Evolutionary conservation across 768 basidiomycete genomes (phyloP).

Genomic region (Pisolithus microcarpus): DNA sequence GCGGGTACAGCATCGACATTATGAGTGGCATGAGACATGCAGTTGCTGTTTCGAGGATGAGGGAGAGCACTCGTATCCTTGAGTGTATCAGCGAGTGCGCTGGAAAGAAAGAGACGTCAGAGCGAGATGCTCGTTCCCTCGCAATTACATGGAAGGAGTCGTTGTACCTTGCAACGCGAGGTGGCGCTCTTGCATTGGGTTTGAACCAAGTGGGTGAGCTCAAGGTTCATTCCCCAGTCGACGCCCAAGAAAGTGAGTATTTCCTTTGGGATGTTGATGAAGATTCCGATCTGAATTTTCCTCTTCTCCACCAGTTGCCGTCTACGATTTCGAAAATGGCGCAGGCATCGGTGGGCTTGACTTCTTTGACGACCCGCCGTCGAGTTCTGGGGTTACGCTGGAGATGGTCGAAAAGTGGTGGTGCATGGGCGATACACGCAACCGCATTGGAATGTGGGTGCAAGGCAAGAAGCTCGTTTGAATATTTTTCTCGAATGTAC

Average conservation of each 20-base stretch:
- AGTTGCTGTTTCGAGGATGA: conserved; percentile 62
- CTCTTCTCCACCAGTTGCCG: conserved; percentile 29
- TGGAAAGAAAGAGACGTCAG: neutral
- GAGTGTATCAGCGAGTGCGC: neutral
- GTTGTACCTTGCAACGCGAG: conserved; percentile 73
- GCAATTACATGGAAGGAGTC: conserved; percentile 77
- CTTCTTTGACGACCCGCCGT: conserved; percentile 45
- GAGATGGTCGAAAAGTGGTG: conserved; percentile 86
- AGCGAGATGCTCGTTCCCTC: conserved; percentile 17
- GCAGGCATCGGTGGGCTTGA: conserved; percentile 60
- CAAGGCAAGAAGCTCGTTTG: conserved; percentile 42
- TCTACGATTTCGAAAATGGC: conserved; percentile 36
- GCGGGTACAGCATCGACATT: conserved; percentile 76
- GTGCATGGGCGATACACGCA: conserved; percentile 69
- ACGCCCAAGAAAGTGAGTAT: conserved; percentile 66
- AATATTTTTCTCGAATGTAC: neutral
- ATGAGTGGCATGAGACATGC: conserved; percentile 77
- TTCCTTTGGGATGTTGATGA: neutral
- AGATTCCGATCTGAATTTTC: neutral
- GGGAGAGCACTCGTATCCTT: conserved; percentile 45
- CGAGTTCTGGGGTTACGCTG: conserved; percentile 22
- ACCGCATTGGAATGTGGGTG: conserved; percentile 67
- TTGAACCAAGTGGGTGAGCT: conserved; percentile 50
- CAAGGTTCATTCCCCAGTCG: conserved; percentile 56
- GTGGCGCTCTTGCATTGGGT: conserved; percentile 67